phyloP scores from a whole-genome alignment of 2,329 filamentous ascomycete species.

The Falciphora oryzae region DNA sequence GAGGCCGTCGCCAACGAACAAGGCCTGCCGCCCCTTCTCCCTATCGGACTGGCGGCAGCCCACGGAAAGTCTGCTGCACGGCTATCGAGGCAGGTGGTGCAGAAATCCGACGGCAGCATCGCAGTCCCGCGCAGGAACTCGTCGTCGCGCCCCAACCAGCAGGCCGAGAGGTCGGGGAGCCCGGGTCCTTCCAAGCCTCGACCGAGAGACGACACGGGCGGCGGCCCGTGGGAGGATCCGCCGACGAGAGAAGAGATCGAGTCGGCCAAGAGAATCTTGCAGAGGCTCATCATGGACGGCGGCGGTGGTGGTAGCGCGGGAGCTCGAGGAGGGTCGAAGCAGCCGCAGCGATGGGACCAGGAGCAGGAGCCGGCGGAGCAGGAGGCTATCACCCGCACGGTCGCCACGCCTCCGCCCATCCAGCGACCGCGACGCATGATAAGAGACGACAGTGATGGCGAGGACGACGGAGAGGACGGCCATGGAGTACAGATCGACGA shows the following conservation, averaged over 20 bases:
- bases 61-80: background rate
- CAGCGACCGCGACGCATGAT: constrained; percentile 3
- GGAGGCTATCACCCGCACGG: background rate
- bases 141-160: background rate
- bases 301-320: background rate
- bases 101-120: constrained; percentile 7
- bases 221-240: background rate
- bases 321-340: background rate
- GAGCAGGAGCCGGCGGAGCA: background rate
- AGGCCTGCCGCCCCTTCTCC: too few relatives aligned
- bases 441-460: background rate
- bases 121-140: constrained; percentile 8
- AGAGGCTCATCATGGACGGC: background rate
- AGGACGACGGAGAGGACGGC: background rate
- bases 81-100: background rate
- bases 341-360: background rate
- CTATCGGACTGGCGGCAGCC: too few relatives aligned
- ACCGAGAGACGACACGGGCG: constrained; percentile 3
- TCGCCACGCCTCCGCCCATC: background rate
- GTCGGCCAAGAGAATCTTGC: constrained; percentile 2
- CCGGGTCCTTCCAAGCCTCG: background rate
- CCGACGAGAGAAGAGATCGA: constrained; percentile 7
- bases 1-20: too few relatives aligned
- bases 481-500: too few relatives aligned
- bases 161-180: background rate